phyloP scores from a whole-genome alignment of 2,329 filamentous ascomycete genomes.

The Fusarium hainanense region DNA sequence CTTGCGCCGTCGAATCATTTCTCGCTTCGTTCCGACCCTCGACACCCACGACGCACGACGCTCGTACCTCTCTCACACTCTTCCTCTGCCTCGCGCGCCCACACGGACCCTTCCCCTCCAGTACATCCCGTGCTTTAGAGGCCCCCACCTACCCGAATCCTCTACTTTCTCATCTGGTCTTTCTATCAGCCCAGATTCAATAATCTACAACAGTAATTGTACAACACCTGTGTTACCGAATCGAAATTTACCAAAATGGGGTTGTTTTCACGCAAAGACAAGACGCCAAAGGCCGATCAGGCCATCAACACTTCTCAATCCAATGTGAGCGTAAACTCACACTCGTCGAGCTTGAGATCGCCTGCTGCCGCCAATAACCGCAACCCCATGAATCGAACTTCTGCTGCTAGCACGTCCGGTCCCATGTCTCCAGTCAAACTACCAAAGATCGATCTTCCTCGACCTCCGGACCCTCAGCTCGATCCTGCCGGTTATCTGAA shows the following conservation, averaged over 20 bases:
- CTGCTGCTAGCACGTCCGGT: constrained; percentile 60
- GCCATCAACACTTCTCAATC: constrained; percentile 59
- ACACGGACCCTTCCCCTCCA: constrained; percentile 41
- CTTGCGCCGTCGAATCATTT: constrained; percentile 34
- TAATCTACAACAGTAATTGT: constrained; percentile 21
- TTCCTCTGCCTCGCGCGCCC: constrained; percentile 25
- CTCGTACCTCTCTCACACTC: constrained; percentile 39
- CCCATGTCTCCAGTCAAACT: constrained; percentile 66
- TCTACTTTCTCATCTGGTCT: constrained; percentile 35
- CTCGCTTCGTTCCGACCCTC: constrained; percentile 40
- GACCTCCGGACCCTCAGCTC: constrained; percentile 85
- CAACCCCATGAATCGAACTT: constrained; percentile 61
- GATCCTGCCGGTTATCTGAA: constrained; percentile 92
- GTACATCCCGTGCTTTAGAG: constrained; percentile 24
- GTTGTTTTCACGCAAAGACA: constrained; percentile 67
- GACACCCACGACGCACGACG: constrained; percentile 37
- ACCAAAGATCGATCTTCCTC: constrained; percentile 82
- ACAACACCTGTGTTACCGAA: constrained; percentile 19
- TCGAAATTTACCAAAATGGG: constrained; percentile 57
- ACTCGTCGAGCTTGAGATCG: constrained; percentile 56
- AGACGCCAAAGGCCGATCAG: constrained; percentile 57
- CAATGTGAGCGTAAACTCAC: constrained; percentile 64
- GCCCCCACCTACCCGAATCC: constrained; percentile 41
- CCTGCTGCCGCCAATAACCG: constrained; percentile 37
- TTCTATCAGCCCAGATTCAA: constrained; percentile 39